Evolutionary conservation across 768 basidiomycete species (phyloP), one percentile per base, ranked within the genome.

Genomic region (Boletus subcaerulescens): DNA sequence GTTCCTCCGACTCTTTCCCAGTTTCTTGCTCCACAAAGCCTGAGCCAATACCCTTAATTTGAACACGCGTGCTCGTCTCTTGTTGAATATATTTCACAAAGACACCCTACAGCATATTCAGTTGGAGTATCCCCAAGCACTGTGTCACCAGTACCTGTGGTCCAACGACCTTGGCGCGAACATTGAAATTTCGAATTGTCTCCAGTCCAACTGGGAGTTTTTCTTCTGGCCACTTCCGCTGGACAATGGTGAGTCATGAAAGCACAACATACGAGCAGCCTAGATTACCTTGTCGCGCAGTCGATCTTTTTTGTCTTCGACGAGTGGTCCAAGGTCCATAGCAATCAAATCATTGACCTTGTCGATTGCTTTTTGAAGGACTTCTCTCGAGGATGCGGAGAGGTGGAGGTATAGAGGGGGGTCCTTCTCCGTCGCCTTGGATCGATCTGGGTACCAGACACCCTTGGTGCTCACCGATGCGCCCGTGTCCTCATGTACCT

Each of bases 41-140:
- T 24, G 93, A 95, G 6, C 96, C 96, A 14, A 85, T 64, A 18
- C 96, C 96, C 72, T 98, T 98, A 63, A 99, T 97, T 70, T 99
- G 96, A 10, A 99, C 96, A 56, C 96, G 83, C 7, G 95, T 96
- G 29, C 87, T 87, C 0, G 96, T 99, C 72, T 99, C 96, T 63
- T 88, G 83, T 72, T 99, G 96, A 47, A 98, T 98, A 68, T 94
- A 94, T 73, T 99, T 99, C 61, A 99, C 96, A 65, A 98, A 99
- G 60, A 93, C 86, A 60, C 95, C 95, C 90, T 69, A 48, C 11
- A 36, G 5, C 24, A 35, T 32, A 8, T 24, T 56, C 41, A 48
- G 17, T 22, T n/a, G 15, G 3, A 10, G 10, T n/a, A 14, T 9
- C 24, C 20, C 8, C 39, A 5, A 35, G 20, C 5, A 22, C 12